Conservation (phyloP, 140 eudicot species). For the Ambrosia hybrid region DNA sequence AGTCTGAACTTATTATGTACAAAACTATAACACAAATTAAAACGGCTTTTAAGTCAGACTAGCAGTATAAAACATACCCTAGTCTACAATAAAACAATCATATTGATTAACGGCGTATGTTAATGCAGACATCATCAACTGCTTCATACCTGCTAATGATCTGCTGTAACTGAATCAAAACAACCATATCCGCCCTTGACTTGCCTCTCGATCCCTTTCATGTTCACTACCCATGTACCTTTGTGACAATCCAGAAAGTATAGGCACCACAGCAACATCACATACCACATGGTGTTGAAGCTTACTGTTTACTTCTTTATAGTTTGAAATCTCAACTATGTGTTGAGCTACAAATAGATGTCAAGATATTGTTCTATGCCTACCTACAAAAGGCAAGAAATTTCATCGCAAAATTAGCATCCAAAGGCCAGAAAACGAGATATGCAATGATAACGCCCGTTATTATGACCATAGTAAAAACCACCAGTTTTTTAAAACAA, state of each 20-base stretch:
- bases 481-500: neutral
- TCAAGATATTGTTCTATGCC: slow-evolving; percentile 20
- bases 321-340: neutral
- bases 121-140: slow-evolving; percentile 18
- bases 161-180: neutral
- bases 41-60: neutral
- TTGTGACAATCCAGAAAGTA: slow-evolving; percentile 1
- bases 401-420: slow-evolving; percentile 6
- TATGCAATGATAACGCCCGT: neutral
- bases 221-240: neutral
- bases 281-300: neutral
- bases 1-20: slow-evolving; percentile 22
- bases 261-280: slow-evolving; percentile 9
- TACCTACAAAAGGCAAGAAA: slow-evolving; percentile 20
- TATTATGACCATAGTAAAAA: neutral
- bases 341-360: slow-evolving; percentile 27
- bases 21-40: slow-evolving; percentile 14
- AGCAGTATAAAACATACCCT: slow-evolving; percentile 11
- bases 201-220: neutral
- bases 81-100: slow-evolving; percentile 23
- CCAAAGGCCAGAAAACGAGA: neutral
- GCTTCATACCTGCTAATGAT: slow-evolving; percentile 9
- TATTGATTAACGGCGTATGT: neutral
- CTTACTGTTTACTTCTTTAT: slow-evolving; percentile 10
- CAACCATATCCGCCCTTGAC: slow-evolving; percentile 6